Conservation (phyloP, 2,329 filamentous ascomycete species). For the Dothistroma septosporum region DNA sequence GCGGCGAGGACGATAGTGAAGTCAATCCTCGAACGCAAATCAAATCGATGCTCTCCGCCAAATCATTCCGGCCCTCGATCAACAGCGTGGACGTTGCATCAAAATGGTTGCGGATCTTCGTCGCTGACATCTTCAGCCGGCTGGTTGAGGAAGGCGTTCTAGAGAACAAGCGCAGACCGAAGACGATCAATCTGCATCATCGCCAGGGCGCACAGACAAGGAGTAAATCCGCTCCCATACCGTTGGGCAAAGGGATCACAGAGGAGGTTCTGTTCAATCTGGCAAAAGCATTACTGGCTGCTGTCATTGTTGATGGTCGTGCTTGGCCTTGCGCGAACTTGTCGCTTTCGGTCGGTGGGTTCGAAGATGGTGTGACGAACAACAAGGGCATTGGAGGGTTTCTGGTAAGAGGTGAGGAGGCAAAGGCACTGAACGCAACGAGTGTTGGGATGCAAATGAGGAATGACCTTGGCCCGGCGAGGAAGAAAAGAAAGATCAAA, state of each 20-base stretch:
- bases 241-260: constrained; percentile 67
- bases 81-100: constrained; percentile 71
- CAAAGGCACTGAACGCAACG: constrained; percentile 43
- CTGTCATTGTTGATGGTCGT: constrained; percentile 71
- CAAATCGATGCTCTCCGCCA: constrained; percentile 95
- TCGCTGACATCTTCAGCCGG: constrained; percentile 82
- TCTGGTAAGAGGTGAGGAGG: constrained; percentile 63
- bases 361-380: constrained; percentile 78
- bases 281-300: constrained; percentile 69
- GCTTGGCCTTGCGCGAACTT: constrained; percentile 92
- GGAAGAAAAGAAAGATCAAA: constrained; percentile 37
- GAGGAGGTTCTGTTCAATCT: constrained; percentile 70
- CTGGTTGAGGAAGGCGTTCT: constrained; percentile 86
- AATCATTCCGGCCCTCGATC: constrained; percentile 85
- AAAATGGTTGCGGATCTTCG: constrained; percentile 87
- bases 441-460: constrained; percentile 1
- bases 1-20: constrained; percentile 81
- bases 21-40: constrained; percentile 89
- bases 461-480: constrained; percentile 22
- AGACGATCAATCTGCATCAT: constrained; percentile 79
- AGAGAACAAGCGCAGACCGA: constrained; percentile 81
- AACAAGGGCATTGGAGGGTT: constrained; percentile 86
- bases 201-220: constrained; percentile 68
- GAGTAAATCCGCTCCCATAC: constrained; percentile 72
- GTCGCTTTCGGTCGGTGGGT: constrained; percentile 82